phyloP scores from a whole-genome alignment of 345 rosid species.

The Brassica juncea region DNA sequence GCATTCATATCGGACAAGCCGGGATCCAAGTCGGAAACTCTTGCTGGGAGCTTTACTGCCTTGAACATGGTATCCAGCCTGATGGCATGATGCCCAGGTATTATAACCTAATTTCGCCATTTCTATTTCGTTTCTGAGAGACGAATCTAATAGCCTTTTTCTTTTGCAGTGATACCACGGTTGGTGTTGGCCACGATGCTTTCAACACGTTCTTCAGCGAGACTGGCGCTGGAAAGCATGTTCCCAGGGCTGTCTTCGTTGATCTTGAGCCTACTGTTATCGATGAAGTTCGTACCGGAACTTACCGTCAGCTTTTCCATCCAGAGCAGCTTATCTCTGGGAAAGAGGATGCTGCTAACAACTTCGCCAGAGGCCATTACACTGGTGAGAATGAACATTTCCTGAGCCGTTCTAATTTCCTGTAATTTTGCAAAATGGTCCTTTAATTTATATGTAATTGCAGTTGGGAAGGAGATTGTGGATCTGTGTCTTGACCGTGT shows the following conservation, averaged over 20 bases:
- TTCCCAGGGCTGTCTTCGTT: slow-evolving; percentile 36
- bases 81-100: slow-evolving; percentile 69
- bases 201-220: slow-evolving; percentile 40
- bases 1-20: slow-evolving; percentile 67
- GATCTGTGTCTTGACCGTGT: slow-evolving; percentile 66
- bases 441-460: background rate
- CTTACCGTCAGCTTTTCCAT: slow-evolving; percentile 68
- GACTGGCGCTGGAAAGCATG: slow-evolving; percentile 40
- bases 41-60: slow-evolving; percentile 54
- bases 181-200: slow-evolving; percentile 37
- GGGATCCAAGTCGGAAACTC: slow-evolving; percentile 68
- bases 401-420: background rate
- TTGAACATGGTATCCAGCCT: slow-evolving; percentile 65
- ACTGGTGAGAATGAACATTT: slow-evolving; percentile 42
- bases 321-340: slow-evolving; percentile 75
- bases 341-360: slow-evolving; percentile 74
- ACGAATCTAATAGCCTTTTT: background rate
- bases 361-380: slow-evolving; percentile 72
- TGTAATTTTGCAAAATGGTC: background rate
- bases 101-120: background rate
- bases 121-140: background rate
- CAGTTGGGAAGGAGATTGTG: slow-evolving; percentile 70
- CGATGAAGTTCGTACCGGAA: slow-evolving; percentile 36
- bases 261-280: slow-evolving; percentile 41
- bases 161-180: slow-evolving; percentile 29